phyloP scores from a whole-genome alignment of 306 rosid species.

The Cucurbita pepo region DNA sequence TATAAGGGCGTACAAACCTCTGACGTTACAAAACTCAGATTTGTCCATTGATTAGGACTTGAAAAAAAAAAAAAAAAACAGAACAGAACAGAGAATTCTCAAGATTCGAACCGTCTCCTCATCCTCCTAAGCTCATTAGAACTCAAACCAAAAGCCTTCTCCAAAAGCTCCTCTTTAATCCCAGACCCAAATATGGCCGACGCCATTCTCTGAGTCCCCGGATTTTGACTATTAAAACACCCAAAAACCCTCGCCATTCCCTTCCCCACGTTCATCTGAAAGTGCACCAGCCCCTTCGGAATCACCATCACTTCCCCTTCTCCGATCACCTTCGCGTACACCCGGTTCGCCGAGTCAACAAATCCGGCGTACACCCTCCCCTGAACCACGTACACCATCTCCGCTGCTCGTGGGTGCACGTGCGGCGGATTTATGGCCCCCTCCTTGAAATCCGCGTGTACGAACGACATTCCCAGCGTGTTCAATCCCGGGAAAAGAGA shows the following conservation, averaged over 20 bases:
- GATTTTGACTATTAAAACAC: slow-evolving; percentile 81
- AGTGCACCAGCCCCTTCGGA: slow-evolving; percentile 73
- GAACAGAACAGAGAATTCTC: neutral
- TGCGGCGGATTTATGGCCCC: slow-evolving; percentile 86
- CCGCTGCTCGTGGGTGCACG: slow-evolving; percentile 84
- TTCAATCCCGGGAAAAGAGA: slow-evolving; percentile 56
- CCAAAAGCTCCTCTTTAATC: slow-evolving; percentile 51
- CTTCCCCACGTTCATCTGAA: slow-evolving; percentile 79
- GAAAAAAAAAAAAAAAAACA: no score
- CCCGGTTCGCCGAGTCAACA: slow-evolving; percentile 61
- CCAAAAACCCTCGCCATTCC: slow-evolving; percentile 53
- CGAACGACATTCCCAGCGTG: slow-evolving; percentile 80
- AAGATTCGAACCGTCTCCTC: slow-evolving; percentile 59
- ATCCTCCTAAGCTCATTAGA: slow-evolving; percentile 54
- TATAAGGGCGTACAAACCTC: no score
- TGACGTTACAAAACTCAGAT: no score
- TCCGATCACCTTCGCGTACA: slow-evolving; percentile 42
- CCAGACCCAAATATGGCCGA: slow-evolving; percentile 77
- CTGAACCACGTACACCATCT: slow-evolving; percentile 43
- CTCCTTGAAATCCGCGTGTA: slow-evolving; percentile 44
- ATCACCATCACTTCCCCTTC: slow-evolving; percentile 83
- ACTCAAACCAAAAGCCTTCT: slow-evolving; percentile 76
- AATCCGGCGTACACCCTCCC: slow-evolving; percentile 74
- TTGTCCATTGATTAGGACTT: no score
- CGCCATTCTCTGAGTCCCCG: slow-evolving; percentile 61